Percentiles rank a stretch among this genome's conserved stretches.
Conservation (phyloP, 2,329 filamentous ascomycete genomes). For the Xylariaceae sp. region DNA sequence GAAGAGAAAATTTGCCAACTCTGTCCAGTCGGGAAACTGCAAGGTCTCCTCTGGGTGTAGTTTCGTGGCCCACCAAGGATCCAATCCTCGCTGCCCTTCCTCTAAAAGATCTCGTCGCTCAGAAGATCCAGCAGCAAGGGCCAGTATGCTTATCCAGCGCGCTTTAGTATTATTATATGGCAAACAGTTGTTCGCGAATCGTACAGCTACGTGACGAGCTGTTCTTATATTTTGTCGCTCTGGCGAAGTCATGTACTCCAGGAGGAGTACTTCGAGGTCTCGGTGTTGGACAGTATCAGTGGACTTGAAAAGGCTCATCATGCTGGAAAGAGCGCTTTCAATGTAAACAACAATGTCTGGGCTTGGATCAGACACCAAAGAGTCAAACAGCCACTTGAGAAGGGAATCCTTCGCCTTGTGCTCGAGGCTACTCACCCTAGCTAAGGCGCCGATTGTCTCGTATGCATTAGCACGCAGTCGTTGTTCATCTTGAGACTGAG, state of each 20-base stretch:
- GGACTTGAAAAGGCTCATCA: slow-evolving; percentile 58
- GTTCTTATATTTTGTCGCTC: slow-evolving; percentile 68
- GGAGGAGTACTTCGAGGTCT: slow-evolving; percentile 61
- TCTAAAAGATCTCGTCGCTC: slow-evolving; percentile 86
- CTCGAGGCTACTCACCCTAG: slow-evolving; percentile 67
- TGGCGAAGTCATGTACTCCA: slow-evolving; percentile 69
- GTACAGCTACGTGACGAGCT: slow-evolving; percentile 80
- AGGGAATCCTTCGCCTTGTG: slow-evolving; percentile 59
- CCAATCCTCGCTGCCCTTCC: slow-evolving; percentile 86
- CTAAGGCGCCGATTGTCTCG: slow-evolving; percentile 86
- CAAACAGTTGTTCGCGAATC: slow-evolving; percentile 89
- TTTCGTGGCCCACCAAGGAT: slow-evolving; percentile 61
- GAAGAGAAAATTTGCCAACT: slow-evolving; percentile 60
- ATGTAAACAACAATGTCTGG: slow-evolving; percentile 83
- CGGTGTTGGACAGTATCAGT: slow-evolving; percentile 39
- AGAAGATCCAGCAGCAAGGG: slow-evolving; percentile 68
- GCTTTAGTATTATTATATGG: slow-evolving; percentile 79
- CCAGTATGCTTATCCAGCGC: slow-evolving; percentile 88
- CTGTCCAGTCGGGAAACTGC: slow-evolving; percentile 58
- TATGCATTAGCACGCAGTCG: slow-evolving; percentile 81
- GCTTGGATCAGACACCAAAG: slow-evolving; percentile 79
- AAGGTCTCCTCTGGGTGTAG: slow-evolving; percentile 44
- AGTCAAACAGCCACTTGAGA: slow-evolving; percentile 81
- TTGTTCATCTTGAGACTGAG: slow-evolving; percentile 62
- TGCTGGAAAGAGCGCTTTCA: slow-evolving; percentile 83